These are phyloP conservation scores for Pythium monospermum DNA, from an alignment of 352 stramenopile genomes.

Conservation along the genomic window DNA sequence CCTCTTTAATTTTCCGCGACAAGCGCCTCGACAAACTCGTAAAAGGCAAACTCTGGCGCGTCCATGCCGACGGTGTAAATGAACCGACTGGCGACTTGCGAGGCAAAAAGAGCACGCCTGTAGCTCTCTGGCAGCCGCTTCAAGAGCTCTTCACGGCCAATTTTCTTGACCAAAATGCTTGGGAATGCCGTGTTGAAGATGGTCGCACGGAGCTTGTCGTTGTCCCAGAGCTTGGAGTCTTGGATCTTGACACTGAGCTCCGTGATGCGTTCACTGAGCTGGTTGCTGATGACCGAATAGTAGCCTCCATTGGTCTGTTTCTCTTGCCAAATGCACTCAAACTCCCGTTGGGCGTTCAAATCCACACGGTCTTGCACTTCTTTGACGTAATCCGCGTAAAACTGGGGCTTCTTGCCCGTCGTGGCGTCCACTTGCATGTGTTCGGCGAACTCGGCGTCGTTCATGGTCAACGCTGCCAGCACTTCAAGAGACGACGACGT, in stretches of 20 bases:
- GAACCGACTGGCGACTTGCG: constrained; percentile 76
- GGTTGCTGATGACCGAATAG: constrained; percentile 71
- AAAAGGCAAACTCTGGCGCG: constrained; percentile 80
- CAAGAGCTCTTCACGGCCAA: constrained; percentile 58
- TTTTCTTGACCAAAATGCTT: constrained; percentile 50
- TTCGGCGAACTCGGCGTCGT: constrained; percentile 69
- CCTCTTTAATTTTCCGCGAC: constrained; percentile 15
- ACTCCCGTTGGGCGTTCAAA: constrained; percentile 72
- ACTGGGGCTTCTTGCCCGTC: constrained; percentile 48
- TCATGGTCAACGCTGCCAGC: constrained; percentile 65
- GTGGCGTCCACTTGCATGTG: constrained; percentile 75
- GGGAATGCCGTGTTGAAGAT: constrained; percentile 79
- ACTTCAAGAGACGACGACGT: constrained; percentile 78
- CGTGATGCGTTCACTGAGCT: constrained; percentile 77
- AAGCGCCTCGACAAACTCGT: constrained; percentile 78
- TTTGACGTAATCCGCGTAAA: constrained; percentile 75
- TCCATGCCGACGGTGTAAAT: constrained; percentile 70
- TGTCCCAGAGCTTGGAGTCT: constrained; percentile 68
- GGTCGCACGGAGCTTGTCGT: constrained; percentile 56
- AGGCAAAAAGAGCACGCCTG: constrained; percentile 75
- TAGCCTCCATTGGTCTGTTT: constrained; percentile 64
- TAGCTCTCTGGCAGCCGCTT: constrained; percentile 72
- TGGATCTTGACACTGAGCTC: constrained; percentile 79
- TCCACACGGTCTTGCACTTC: constrained; percentile 80
- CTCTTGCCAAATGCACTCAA: constrained; percentile 82